Percentiles rank a stretch among this genome's conserved stretches.
These are phyloP conservation scores for Isabelozyma heimii DNA, from an alignment of 805 yeast species.

Conservation along the genomic window DNA sequence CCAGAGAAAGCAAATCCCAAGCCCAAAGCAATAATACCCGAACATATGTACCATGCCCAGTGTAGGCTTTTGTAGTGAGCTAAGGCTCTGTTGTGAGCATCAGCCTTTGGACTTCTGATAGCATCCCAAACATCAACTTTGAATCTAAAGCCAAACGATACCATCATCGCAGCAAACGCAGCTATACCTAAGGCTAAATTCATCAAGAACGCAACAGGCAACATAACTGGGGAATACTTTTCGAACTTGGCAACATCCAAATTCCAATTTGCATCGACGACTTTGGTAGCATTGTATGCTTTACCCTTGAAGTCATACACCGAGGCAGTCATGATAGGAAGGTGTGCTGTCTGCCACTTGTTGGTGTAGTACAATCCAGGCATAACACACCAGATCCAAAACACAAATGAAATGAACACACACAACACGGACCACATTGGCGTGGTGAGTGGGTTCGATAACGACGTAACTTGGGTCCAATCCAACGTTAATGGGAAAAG, in stretches of 20 bases:
- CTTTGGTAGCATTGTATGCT: slow-evolving; percentile 11
- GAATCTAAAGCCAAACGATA: slow-evolving; percentile 5
- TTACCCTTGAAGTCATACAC: slow-evolving; percentile 12
- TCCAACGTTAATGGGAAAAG: slow-evolving; percentile 11
- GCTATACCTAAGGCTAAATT: slow-evolving; percentile 9
- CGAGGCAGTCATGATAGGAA: slow-evolving; percentile 17
- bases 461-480: slow-evolving; percentile 7
- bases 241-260: slow-evolving; percentile 9
- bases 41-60: slow-evolving; percentile 4
- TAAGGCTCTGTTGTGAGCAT: slow-evolving; percentile 6
- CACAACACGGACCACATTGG: slow-evolving; percentile 10
- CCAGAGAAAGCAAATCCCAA: slow-evolving; percentile 9
- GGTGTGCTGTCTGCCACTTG: slow-evolving; percentile 19
- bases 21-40: slow-evolving; percentile 4
- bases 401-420: slow-evolving; percentile 9
- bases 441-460: slow-evolving; percentile 8
- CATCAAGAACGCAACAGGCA: slow-evolving; percentile 11
- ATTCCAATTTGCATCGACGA: slow-evolving; percentile 10
- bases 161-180: slow-evolving; percentile 8
- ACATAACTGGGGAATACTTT: slow-evolving; percentile 12
- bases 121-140: slow-evolving; percentile 6
- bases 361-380: slow-evolving; percentile 20
- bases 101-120: slow-evolving; percentile 1
- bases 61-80: slow-evolving; percentile 4
- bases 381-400: slow-evolving; percentile 14